These are phyloP conservation scores for Solanum dulcamara DNA, from an alignment of 257 asterid species.

Conservation along the genomic window DNA sequence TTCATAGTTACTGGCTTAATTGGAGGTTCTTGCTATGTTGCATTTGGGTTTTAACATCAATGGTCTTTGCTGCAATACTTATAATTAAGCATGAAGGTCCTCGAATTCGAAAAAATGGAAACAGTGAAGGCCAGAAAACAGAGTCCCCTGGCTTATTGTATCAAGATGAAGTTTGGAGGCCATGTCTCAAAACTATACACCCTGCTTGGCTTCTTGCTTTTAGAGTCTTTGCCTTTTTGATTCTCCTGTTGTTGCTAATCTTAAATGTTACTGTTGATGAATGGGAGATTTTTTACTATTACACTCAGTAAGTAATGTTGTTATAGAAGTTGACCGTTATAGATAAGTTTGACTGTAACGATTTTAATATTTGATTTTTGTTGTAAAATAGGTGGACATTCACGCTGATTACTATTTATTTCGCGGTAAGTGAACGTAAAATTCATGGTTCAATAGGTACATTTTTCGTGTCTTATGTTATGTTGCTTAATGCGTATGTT, in stretches of 20 bases:
- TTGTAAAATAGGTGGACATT: conserved; percentile 74
- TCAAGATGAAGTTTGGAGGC: conserved; percentile 85
- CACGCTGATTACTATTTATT: conserved; percentile 61
- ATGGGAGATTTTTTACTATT: conserved; percentile 56
- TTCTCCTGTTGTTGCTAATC: conserved; percentile 66
- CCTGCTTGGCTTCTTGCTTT: conserved; percentile 77
- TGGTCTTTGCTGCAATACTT: conserved; percentile 46
- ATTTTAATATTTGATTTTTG: neutral
- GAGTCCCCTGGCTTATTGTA: conserved; percentile 27
- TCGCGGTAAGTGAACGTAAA: conserved; percentile 46
- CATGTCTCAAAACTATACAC: conserved; percentile 63
- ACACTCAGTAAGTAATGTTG: conserved; percentile 63
- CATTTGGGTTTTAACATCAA: conserved; percentile 34
- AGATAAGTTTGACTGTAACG: neutral
- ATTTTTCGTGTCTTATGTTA: neutral
- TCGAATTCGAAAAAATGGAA: neutral
- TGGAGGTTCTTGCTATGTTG: conserved; percentile 59
- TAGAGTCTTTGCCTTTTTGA: conserved; percentile 55
- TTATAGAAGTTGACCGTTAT: neutral
- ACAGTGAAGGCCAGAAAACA: neutral
- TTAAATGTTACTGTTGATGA: conserved; percentile 68
- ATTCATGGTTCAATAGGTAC: neutral
- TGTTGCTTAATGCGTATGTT: neutral
- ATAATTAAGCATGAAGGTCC: conserved; percentile 39
- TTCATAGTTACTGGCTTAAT: conserved; percentile 48